phyloP scores from a whole-genome alignment of 1,139 yeast species.

The Debaryomycetaceae sp. region DNA sequence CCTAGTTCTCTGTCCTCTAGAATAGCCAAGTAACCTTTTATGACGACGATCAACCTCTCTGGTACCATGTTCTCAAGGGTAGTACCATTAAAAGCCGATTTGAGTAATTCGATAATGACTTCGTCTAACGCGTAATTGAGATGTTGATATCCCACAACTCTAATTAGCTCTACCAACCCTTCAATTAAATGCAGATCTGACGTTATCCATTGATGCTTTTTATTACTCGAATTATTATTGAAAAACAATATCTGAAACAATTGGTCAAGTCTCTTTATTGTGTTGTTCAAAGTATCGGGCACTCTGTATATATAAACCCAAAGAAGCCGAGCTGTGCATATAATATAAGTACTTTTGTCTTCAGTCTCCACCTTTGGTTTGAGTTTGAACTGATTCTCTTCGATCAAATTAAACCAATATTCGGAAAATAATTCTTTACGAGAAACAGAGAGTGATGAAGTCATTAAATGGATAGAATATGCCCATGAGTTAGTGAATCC shows the following conservation, averaged over 20 bases:
- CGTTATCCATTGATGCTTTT: slow-evolving; percentile 71
- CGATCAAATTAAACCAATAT: slow-evolving; percentile 73
- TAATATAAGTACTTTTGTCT: slow-evolving; percentile 61
- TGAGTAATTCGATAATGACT: slow-evolving; percentile 60
- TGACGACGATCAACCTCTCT: slow-evolving; percentile 68
- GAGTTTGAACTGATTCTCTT: slow-evolving; percentile 38
- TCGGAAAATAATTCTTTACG: slow-evolving; percentile 72
- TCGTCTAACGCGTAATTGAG: slow-evolving; percentile 78
- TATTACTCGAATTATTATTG: slow-evolving; percentile 35
- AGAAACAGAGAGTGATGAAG: slow-evolving; percentile 76
- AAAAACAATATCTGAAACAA: slow-evolving; percentile 58
- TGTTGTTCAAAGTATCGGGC: slow-evolving; percentile 83
- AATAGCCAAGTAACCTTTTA: slow-evolving; percentile 67
- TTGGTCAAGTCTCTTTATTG: slow-evolving; percentile 54
- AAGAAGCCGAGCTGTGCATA: slow-evolving; percentile 65
- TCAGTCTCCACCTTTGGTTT: slow-evolving; percentile 42
- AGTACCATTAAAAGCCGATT: slow-evolving; percentile 51
- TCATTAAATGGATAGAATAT: slow-evolving; percentile 63
- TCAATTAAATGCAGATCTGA: slow-evolving; percentile 59
- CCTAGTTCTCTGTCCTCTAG: slow-evolving; percentile 57
- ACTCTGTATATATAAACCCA: slow-evolving; percentile 91
- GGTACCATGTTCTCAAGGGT: slow-evolving; percentile 61
- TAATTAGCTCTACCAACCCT: slow-evolving; percentile 66
- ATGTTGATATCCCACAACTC: slow-evolving; percentile 77
- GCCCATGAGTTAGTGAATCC: slow-evolving; percentile 57